Base-by-base conservation (phyloP, 2,329 filamentous ascomycete species). In the Fusarium pseudograminearum region DNA sequence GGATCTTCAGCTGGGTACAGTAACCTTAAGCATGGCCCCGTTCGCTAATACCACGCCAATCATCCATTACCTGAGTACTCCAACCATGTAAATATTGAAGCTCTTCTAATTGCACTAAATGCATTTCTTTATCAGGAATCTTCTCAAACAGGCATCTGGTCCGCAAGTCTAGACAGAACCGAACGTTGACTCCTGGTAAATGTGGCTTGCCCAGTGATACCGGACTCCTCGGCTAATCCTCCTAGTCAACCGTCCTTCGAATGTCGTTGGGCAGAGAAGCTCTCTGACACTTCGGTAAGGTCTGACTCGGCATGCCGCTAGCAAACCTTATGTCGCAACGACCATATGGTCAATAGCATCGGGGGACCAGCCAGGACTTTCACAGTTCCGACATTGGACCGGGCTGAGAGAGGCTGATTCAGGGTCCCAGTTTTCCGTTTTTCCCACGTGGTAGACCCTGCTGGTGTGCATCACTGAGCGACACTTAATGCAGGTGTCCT, bases 131-230 rank as follows among this genome's bases (percentile, higher is more conserved):
- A 50, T 50, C 46, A 44, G 9, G 9, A 44, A 8, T 4, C 10
- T 30, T 30, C 10, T 42, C 8, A 65, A 65, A 48, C 3, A 24
- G 62, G 62, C 58, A 65, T 48, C 24, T 65, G 34, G 36, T 20
- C 20, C 51, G 42, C 62, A 53, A 53, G 41, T n/a, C 12, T 6
- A 51, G 53, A 20, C 12, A 28, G 26, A 51, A 33, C 10, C 18
- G 18, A 57, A 34, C 48, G 48, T 52, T 52, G 22, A n/a, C 33
- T 41, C 38, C 33, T 58, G 30, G 57, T 48, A 41, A 52, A 40
- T 18, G 54, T 61, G 61, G 54, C 53, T 28, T 30, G 9, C n/a
- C 15, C 12, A 38, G 30, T 50, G 56, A 45, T 16, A 24, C 44
- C 44, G 59, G 47, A 38, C 31, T 33, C 33, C 14, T 26, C 11